Percentiles rank a stretch among this genome's conserved stretches.
phyloP scores from a whole-genome alignment of 192 early-diverging fungal genomes.

The Spinellus fusiger region DNA sequence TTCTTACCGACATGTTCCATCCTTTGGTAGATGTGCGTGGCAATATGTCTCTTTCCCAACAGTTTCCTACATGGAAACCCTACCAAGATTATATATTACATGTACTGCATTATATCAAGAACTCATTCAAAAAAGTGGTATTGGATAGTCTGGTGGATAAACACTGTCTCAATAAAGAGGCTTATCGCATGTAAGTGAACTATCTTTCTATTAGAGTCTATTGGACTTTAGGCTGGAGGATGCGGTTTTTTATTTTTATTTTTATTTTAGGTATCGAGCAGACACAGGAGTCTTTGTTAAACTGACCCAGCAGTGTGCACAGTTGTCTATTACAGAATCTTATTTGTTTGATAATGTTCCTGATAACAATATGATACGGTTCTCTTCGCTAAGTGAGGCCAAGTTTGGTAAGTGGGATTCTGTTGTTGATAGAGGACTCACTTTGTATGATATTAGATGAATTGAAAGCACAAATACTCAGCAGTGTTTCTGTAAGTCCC shows the following conservation, averaged over 20 bases:
- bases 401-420: slow-evolving; percentile 42
- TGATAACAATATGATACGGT: slow-evolving; percentile 52
- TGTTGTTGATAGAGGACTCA: not conserved
- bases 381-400: slow-evolving; percentile 47
- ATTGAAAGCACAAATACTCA: slow-evolving; percentile 40
- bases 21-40: slow-evolving; percentile 73
- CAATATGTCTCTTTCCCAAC: slow-evolving; percentile 62
- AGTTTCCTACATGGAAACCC: slow-evolving; percentile 79
- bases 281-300: slow-evolving; percentile 58
- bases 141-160: slow-evolving; percentile 55
- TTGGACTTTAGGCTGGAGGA: no score
- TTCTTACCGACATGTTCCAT: slow-evolving; percentile 76
- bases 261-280: slow-evolving; percentile 41
- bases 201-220: not conserved
- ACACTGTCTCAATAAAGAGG: slow-evolving; percentile 58
- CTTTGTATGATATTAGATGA: slow-evolving; percentile 24
- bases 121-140: slow-evolving; percentile 76
- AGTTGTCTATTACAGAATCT: slow-evolving; percentile 63
- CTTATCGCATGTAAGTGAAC: slow-evolving; percentile 49
- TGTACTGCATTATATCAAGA: slow-evolving; percentile 82
- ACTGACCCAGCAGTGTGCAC: slow-evolving; percentile 66
- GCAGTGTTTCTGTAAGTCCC: slow-evolving; percentile 17
- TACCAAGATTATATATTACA: slow-evolving; percentile 81
- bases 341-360: slow-evolving; percentile 52
- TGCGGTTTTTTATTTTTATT: not conserved